Conservation (phyloP, 2,329 filamentous ascomycete species). For the Aspergillus sp. region DNA sequence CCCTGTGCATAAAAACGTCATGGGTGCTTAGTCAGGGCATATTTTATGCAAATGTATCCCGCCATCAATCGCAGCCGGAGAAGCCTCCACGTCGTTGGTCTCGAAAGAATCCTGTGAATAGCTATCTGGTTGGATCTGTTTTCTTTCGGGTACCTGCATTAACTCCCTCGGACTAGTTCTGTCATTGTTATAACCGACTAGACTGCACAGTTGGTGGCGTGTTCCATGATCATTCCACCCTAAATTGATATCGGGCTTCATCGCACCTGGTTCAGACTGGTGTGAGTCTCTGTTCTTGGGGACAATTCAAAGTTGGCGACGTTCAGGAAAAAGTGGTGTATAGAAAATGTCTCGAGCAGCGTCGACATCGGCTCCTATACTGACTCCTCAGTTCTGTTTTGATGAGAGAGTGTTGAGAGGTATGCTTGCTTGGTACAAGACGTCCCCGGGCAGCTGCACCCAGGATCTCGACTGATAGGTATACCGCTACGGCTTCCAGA, state of each 20-base stretch:
- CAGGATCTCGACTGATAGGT: background rate
- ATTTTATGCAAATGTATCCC: background rate
- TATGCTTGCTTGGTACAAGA: conserved; percentile 29
- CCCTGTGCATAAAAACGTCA: background rate
- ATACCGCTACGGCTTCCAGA: conserved; percentile 47
- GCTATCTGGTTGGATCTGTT: background rate
- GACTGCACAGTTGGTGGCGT: too few species aligned
- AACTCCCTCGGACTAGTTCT: too few species aligned
- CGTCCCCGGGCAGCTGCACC: background rate
- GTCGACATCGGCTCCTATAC: conserved; percentile 41
- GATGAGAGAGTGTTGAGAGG: conserved; percentile 62
- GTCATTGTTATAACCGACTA: too few species aligned
- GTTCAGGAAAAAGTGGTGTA: conserved; percentile 14
- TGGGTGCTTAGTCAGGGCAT: background rate
- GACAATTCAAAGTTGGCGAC: conserved; percentile 15
- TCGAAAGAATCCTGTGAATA: background rate
- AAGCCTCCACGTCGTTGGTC: background rate
- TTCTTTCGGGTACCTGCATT: too few species aligned
- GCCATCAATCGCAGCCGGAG: background rate
- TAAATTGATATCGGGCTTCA: background rate
- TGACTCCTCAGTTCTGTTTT: conserved; percentile 74
- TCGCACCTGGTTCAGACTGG: conserved; percentile 26
- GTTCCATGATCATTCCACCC: too few species aligned
- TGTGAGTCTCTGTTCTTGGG: conserved; percentile 34
- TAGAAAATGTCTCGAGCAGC: conserved; percentile 35